Evolutionary conservation across 345 rosid species (phyloP).

Genomic region (Arabis alpina): DNA sequence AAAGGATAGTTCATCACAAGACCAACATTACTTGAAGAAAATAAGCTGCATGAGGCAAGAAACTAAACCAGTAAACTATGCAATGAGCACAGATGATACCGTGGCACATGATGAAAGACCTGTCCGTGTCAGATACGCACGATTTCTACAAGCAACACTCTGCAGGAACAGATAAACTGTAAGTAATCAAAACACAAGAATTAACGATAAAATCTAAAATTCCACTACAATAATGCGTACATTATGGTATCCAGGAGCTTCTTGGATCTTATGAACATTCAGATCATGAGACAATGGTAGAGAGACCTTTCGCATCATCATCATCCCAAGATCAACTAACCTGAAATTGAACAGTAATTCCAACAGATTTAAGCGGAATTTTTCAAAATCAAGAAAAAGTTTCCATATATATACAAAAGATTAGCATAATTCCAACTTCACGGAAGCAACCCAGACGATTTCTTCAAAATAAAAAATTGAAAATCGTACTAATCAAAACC

Average conservation of each 20-base stretch:
- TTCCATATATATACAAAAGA: constrained; percentile 9
- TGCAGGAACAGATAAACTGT: constrained; percentile 33
- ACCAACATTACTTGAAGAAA: constrained; percentile 18
- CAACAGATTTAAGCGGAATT: no score
- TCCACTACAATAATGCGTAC: constrained; percentile 36
- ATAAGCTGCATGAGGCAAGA: constrained; percentile 23
- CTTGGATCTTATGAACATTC: constrained; percentile 46
- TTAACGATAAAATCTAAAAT: background rate
- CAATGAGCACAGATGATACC: constrained; percentile 54
- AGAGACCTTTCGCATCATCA: constrained; percentile 57
- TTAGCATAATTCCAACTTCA: constrained; percentile 5
- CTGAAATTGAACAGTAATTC: constrained; percentile 11
- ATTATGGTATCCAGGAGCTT: constrained; percentile 39
- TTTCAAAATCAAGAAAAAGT: background rate
- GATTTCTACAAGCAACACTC: constrained; percentile 51
- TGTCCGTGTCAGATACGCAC: constrained; percentile 45
- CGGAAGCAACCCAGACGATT: background rate
- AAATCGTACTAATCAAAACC: constrained; percentile 3
- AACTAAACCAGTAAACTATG: constrained; percentile 28
- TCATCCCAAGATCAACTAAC: constrained; percentile 39
- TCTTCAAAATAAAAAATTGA: background rate
- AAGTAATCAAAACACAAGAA: background rate
- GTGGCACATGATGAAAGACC: constrained; percentile 59
- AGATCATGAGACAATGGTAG: constrained; percentile 60
- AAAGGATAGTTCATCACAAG: background rate